Conservation (phyloP, 1,284 basidiomycete species). For the Ustilago sp. region DNA sequence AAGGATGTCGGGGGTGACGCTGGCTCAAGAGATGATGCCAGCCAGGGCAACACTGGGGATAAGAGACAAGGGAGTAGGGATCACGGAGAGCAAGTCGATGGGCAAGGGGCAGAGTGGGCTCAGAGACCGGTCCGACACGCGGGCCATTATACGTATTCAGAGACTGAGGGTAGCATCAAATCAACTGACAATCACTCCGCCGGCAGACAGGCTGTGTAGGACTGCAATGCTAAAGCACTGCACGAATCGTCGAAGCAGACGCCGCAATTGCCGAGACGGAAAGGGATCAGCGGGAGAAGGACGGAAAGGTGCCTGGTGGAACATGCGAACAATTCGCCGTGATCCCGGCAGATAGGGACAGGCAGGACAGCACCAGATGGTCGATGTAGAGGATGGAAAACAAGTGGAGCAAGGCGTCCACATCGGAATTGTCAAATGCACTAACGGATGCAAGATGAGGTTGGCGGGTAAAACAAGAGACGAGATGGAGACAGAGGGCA, state of each 20-base stretch:
- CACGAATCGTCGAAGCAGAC: neutral
- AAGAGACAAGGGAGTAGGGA: neutral
- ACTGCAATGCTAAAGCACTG: neutral
- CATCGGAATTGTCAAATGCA: conserved; percentile 1
- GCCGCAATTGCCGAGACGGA: conserved; percentile 1
- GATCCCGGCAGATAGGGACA: conserved; percentile 1
- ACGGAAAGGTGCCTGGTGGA: conserved; percentile 5
- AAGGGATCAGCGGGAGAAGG: conserved; percentile 1
- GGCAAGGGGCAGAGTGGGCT: neutral
- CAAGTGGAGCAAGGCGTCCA: neutral
- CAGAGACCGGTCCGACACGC: neutral
- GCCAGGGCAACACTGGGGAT: conserved; percentile 10
- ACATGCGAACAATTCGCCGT: conserved; percentile 13
- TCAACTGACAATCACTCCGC: neutral
- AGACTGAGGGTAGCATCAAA: neutral
- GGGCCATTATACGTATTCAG: conserved; percentile 4
- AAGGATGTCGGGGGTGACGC: neutral
- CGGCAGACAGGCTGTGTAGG: neutral
- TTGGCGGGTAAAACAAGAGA: neutral
- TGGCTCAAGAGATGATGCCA: conserved; percentile 4
- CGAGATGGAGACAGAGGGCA: neutral
- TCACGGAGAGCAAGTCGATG: neutral
- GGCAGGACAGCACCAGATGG: neutral
- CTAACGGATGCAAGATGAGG: conserved; percentile 18
- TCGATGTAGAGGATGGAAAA: neutral